Evolutionary conservation across 2,329 filamentous ascomycete species (phyloP).

Genomic region (Aspergillus spinulosporus): DNA sequence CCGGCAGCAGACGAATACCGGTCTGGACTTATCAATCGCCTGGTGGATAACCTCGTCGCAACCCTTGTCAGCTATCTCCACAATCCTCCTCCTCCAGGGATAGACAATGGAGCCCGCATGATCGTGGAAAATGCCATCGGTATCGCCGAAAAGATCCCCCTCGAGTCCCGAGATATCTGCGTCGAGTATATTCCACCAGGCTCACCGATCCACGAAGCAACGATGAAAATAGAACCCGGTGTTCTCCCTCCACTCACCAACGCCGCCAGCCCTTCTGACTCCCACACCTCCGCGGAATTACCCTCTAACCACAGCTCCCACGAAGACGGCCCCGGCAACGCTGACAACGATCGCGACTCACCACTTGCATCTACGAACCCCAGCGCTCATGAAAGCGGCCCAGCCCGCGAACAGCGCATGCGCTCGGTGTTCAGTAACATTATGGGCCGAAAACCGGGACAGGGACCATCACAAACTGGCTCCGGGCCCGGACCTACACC

Average conservation of each 20-base stretch:
- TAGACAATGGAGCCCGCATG: slow-evolving; percentile 87
- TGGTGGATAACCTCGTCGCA: slow-evolving; percentile 67
- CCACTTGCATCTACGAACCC: not conserved
- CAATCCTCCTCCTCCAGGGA: slow-evolving; percentile 73
- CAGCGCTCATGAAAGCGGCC: not conserved
- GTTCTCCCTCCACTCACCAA: slow-evolving; percentile 57
- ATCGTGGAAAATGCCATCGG: slow-evolving; percentile 89
- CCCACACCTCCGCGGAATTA: slow-evolving; percentile 22
- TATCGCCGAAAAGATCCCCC: slow-evolving; percentile 79
- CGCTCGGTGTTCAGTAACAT: slow-evolving; percentile 37
- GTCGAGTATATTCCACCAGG: slow-evolving; percentile 84
- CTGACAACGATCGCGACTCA: not conserved
- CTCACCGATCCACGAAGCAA: slow-evolving; percentile 64
- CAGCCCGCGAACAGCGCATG: slow-evolving; percentile 32
- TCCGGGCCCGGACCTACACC: not conserved
- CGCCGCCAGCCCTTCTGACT: slow-evolving; percentile 18
- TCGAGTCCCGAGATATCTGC: slow-evolving; percentile 87
- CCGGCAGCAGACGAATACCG: slow-evolving; percentile 67
- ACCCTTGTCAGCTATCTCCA: slow-evolving; percentile 72
- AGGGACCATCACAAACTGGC: not conserved
- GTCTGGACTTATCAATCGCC: slow-evolving; percentile 66
- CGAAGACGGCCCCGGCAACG: not conserved
- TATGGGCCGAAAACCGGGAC: slow-evolving; percentile 9
- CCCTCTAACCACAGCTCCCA: slow-evolving; percentile 12
- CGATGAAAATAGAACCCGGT: slow-evolving; percentile 80